These are phyloP conservation scores for Fusarium nematophilum DNA, from an alignment of 2,329 filamentous ascomycete species.

Conservation along the genomic window DNA sequence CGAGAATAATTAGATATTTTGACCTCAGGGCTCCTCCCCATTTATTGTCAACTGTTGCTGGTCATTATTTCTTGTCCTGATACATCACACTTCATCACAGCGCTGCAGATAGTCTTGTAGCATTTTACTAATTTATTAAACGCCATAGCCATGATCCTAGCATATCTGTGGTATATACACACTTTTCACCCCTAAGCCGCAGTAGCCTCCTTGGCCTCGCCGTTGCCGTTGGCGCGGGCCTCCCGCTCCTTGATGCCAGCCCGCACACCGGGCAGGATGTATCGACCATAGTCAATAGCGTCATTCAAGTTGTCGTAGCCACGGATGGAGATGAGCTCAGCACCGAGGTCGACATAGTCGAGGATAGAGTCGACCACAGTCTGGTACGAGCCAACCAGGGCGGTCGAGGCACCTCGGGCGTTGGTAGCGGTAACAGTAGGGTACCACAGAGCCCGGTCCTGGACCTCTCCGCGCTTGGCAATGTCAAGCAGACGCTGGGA, in stretches of 20 bases:
- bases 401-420: slow-evolving; percentile 68
- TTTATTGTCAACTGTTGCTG: no score
- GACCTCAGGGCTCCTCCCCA: no score
- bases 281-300: slow-evolving; percentile 68
- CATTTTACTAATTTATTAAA: no score
- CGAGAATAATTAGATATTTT: no score
- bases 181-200: no score
- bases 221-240: slow-evolving; percentile 18
- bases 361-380: slow-evolving; percentile 65
- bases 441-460: slow-evolving; percentile 72
- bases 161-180: no score
- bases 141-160: no score
- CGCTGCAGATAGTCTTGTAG: no score
- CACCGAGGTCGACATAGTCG: slow-evolving; percentile 67
- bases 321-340: slow-evolving; percentile 68
- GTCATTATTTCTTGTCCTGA: no score
- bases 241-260: slow-evolving; percentile 47
- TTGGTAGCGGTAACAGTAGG: slow-evolving; percentile 71
- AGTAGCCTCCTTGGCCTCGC: not conserved
- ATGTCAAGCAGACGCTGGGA: slow-evolving; percentile 70
- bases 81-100: no score
- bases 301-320: slow-evolving; percentile 72
- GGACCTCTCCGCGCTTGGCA: slow-evolving; percentile 65
- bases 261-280: slow-evolving; percentile 63
- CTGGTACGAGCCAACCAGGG: slow-evolving; percentile 65